A percentile compares a stretch with the other conserved stretches of the same genome.
Evolutionary conservation across 2,329 filamentous ascomycete species (phyloP).

Genomic region (Venturia carpophila): DNA sequence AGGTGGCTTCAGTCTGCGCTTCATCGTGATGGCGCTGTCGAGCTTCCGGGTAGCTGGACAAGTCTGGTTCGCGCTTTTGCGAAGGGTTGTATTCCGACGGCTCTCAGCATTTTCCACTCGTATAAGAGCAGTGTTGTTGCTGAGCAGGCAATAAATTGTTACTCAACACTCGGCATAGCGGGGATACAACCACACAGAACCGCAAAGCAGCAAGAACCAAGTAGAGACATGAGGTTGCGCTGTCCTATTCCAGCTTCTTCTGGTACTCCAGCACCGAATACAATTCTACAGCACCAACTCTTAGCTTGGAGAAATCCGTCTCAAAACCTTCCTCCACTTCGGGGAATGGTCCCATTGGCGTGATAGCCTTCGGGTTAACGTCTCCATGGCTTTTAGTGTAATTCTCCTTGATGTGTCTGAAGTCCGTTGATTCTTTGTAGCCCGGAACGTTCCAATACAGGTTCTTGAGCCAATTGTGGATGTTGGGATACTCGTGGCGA

Average conservation of each 20-base stretch:
- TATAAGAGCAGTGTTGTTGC: background rate
- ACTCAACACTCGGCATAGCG: background rate
- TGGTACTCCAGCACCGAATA: constrained; percentile 5
- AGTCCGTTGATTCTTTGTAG: constrained; percentile 77
- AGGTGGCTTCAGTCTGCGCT: constrained; percentile 5
- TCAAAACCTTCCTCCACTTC: constrained; percentile 46
- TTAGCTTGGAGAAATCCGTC: constrained; percentile 6
- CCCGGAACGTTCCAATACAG: constrained; percentile 78
- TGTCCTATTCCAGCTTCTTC: constrained; percentile 2
- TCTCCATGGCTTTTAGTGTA: constrained; percentile 59
- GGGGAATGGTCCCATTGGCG: constrained; percentile 78
- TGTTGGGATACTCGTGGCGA: constrained; percentile 68
- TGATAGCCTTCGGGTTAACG: constrained; percentile 61
- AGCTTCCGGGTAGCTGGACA: background rate
- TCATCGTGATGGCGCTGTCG: background rate
- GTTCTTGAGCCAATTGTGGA: constrained; percentile 74
- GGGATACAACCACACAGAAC: background rate
- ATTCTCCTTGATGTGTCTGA: constrained; percentile 87
- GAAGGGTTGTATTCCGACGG: background rate
- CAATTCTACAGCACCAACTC: constrained; percentile 11
- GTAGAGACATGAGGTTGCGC: background rate
- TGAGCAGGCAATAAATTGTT: background rate
- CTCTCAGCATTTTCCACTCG: background rate
- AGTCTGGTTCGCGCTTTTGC: background rate
- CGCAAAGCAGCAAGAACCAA: background rate